Evolutionary conservation across 257 asterid species (phyloP).

Genomic region (Perilla frutescens): DNA sequence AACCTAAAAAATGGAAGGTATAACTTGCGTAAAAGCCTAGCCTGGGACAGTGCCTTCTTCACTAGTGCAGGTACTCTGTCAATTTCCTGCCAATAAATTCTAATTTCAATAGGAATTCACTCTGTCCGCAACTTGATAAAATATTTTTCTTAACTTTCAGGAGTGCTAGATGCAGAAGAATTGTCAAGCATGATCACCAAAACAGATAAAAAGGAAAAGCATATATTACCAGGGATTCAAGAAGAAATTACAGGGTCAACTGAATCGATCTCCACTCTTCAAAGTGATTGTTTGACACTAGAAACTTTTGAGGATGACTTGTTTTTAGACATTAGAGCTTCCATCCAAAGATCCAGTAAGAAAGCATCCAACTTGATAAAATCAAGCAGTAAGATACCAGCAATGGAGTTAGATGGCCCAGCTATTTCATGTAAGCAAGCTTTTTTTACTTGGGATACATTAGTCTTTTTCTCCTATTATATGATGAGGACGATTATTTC

Average conservation of each 20-base stretch:
- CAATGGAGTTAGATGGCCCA: constrained; percentile 42
- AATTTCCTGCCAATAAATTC: constrained; percentile 2
- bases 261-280: constrained; percentile 81
- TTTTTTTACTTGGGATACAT: constrained; percentile 14
- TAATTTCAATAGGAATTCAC: neutral
- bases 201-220: constrained; percentile 53
- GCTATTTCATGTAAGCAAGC: constrained; percentile 62
- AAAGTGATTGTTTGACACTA: constrained; percentile 68
- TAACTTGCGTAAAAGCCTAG: constrained; percentile 89
- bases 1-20: constrained; percentile 59
- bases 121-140: constrained; percentile 5
- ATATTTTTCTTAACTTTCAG: constrained; percentile 42
- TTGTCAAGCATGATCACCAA: constrained; percentile 73
- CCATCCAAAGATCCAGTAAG: constrained; percentile 88
- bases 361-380: constrained; percentile 42
- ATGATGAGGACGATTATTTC: neutral
- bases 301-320: constrained; percentile 81
- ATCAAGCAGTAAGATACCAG: constrained; percentile 41
- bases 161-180: constrained; percentile 88
- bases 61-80: constrained; percentile 76
- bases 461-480: constrained; percentile 13
- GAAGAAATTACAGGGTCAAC: constrained; percentile 75
- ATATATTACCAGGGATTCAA: constrained; percentile 64
- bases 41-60: constrained; percentile 98
- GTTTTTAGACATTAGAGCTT: constrained; percentile 94